Conservation (phyloP, 139 green algal species). For the Desmodesmus armatus region DNA sequence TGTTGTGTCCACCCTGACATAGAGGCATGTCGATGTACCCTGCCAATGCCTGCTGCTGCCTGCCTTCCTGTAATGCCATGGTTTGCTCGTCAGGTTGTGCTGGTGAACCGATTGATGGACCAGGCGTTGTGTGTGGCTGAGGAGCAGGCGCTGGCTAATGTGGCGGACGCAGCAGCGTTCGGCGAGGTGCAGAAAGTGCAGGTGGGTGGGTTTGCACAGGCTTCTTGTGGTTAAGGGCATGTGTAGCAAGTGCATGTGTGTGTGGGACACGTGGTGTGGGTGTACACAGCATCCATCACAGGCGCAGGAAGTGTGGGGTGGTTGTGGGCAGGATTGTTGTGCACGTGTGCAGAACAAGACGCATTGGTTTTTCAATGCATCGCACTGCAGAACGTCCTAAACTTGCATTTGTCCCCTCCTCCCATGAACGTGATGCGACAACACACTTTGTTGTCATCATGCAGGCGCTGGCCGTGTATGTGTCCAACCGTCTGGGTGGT, state of each 20-base stretch:
- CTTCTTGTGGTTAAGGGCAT: too few species aligned
- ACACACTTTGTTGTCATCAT: too few species aligned
- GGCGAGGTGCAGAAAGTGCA: slow-evolving; percentile 25
- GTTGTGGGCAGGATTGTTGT: too few species aligned
- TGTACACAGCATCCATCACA: too few species aligned
- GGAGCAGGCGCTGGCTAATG: slow-evolving; percentile 1
- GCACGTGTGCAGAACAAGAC: too few species aligned
- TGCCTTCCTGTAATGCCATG: background rate
- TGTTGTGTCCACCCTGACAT: background rate
- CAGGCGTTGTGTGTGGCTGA: slow-evolving; percentile 29
- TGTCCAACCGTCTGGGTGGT: slow-evolving; percentile 65
- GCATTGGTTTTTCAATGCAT: too few species aligned
- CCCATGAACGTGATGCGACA: too few species aligned
- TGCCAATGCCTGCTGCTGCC: background rate
- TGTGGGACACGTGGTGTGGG: too few species aligned
- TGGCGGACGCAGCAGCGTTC: slow-evolving; percentile 15
- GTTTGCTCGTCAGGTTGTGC: slow-evolving; percentile 61
- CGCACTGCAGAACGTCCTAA: too few species aligned
- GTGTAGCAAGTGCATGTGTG: slow-evolving; percentile 1
- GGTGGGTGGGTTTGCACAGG: background rate
- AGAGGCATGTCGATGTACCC: background rate
- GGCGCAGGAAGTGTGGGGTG: too few species aligned
- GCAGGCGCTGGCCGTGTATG: slow-evolving; percentile 64
- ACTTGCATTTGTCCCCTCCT: too few species aligned
- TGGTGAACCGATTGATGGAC: slow-evolving; percentile 65